Percentiles rank a stretch among this genome's conserved stretches.
Conservation (phyloP, 345 rosid genomes). For the Durio zibethinus region DNA sequence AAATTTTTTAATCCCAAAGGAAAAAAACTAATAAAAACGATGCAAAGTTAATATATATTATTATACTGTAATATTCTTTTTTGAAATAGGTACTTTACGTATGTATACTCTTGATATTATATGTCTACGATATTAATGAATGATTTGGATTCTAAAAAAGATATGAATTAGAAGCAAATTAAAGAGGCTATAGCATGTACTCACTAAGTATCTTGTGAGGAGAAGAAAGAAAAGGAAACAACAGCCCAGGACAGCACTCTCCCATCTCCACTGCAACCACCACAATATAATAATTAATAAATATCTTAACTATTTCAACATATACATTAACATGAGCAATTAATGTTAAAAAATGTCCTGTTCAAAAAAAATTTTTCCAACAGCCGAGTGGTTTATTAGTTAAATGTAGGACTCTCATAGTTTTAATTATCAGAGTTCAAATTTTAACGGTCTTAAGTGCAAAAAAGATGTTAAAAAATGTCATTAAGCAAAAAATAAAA, state of each 20-base stretch:
- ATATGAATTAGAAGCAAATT: background rate
- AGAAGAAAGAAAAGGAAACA: conserved; percentile 87
- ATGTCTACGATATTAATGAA: no score
- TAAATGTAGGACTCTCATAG: no score
- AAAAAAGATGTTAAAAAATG: background rate
- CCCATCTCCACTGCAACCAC: conserved; percentile 90
- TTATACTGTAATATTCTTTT: no score
- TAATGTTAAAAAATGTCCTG: background rate
- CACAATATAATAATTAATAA: conserved; percentile 10
- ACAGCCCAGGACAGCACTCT: conserved; percentile 76
- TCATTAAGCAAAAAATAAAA: background rate
- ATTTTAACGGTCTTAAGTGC: no score
- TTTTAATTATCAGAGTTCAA: no score
- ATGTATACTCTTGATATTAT: no score
- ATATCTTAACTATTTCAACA: background rate
- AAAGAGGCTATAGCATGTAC: conserved; percentile 23
- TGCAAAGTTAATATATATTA: no score
- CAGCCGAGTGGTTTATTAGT: no score
- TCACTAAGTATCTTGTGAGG: conserved; percentile 67
- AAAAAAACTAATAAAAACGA: no score
- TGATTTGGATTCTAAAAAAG: background rate
- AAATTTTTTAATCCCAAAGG: background rate
- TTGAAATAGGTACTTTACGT: no score
- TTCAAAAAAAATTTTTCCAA: no score
- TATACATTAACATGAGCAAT: background rate